Conservation (phyloP, 116 monocot genomes). For the Iris pallida region DNA sequence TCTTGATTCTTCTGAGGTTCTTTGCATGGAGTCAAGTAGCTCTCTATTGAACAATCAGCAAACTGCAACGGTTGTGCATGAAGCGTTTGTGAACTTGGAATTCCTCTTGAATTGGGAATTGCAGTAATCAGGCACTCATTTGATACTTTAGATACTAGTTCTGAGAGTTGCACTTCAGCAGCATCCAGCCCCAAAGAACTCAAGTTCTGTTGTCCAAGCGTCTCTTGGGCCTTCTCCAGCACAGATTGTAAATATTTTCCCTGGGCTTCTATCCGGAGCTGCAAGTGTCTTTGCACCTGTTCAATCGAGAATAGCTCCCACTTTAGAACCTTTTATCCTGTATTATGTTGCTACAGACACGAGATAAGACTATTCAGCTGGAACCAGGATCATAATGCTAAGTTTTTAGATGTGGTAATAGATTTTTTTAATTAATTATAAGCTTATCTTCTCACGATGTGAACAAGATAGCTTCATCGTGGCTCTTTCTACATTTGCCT, state of each 20-base stretch:
- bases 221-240: constrained; percentile 30
- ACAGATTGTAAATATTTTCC: constrained; percentile 34
- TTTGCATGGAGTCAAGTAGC: constrained; percentile 36
- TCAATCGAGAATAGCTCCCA: not conserved
- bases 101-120: not conserved
- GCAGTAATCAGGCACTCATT: constrained; percentile 14
- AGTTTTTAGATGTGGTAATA: no score
- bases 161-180: constrained; percentile 20
- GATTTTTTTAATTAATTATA: no score
- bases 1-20: constrained; percentile 38
- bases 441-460: no score
- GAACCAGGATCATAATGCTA: no score
- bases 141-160: constrained; percentile 20
- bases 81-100: not conserved
- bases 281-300: constrained; percentile 28
- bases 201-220: not conserved
- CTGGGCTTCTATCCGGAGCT: constrained; percentile 36
- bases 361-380: not conserved
- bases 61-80: constrained; percentile 3
- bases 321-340: no score
- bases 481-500: no score
- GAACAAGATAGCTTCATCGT: no score
- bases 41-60: constrained; percentile 16
- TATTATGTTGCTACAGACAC: no score
- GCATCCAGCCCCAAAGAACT: constrained; percentile 12